Evolutionary conservation across 1,284 basidiomycete genomes (phyloP).

Genomic region (Ustilago crameri): DNA sequence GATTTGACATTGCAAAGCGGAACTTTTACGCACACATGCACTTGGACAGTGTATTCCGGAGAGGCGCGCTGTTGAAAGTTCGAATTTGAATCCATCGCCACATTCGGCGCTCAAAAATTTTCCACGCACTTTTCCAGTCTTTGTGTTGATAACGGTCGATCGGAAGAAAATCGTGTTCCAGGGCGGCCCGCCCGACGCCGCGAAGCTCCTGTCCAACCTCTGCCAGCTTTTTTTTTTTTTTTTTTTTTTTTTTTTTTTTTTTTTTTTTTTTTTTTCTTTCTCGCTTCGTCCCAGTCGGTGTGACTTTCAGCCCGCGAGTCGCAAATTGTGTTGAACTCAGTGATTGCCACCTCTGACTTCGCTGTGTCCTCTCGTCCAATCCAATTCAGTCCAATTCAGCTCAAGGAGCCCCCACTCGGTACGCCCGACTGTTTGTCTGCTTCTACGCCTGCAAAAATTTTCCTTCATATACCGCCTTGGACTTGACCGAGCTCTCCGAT

Average conservation of each 20-base stretch:
- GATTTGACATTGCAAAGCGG: slow-evolving; percentile 3
- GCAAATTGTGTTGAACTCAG: neutral
- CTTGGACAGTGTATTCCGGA: neutral
- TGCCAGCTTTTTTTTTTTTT: slow-evolving; percentile 6
- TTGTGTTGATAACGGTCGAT: neutral
- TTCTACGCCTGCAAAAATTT: slow-evolving; percentile 35
- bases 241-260: no score
- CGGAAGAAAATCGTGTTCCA: neutral
- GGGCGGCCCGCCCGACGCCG: slow-evolving; percentile 3
- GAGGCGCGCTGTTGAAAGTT: slow-evolving; percentile 22
- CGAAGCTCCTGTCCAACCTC: slow-evolving; percentile 17
- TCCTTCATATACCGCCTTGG: slow-evolving; percentile 9
- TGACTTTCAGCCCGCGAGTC: no score
- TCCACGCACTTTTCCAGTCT: slow-evolving; percentile 14
- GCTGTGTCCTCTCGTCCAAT: no score
- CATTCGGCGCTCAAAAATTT: neutral
- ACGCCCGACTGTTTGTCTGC: neutral
- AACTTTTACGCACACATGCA: neutral
- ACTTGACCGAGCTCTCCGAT: slow-evolving; percentile 8
- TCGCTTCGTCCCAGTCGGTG: neutral
- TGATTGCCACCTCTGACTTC: slow-evolving; percentile 9
- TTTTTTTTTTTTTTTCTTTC: no score
- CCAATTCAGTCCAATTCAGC: no score
- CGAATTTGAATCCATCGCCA: slow-evolving; percentile 15
- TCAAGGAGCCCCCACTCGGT: no score